Base-by-base conservation (phyloP, 805 yeast species). In the Millerago galiae region DNA sequence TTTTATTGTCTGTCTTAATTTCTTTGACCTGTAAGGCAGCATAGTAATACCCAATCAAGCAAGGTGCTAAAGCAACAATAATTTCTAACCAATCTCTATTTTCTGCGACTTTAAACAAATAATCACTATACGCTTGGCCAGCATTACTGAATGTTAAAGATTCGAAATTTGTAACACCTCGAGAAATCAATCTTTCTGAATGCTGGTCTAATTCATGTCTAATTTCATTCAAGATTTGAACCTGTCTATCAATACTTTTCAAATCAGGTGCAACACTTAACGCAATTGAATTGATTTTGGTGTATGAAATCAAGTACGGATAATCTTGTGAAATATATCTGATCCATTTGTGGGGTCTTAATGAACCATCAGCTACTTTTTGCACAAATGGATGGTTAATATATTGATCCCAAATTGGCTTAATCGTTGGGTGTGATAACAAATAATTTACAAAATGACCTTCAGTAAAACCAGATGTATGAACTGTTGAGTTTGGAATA, bases 31-130 rank as follows among this genome's bases (percentile, higher is more conserved):
- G 50, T 3, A 45, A 34, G 0, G 77, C 75, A 2, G 89, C 88
- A 12, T 48, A 17, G 37, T 73, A 68, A 29, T 73, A 74, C 1
- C 95, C 95, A 56, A 79, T 72, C 38, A 83, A 61, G 59, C 95
- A 85, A 1, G 95, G 93, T 8, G 87, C 74, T 41, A 83, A 60
- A 0, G 91, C 85, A 8, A 81, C 72, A 44, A 77, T 77, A 40
- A 83, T 71, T 36, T 79, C 84, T 26, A 80, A 58, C 75, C 81
- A 81, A 55, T 81, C 81, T 24, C 74, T 71, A 33, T 62, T 63
- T 18, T 66, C 61, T 4, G 81, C 81, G 6, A 81, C 61, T 16
- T 74, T 70, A 33, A 71, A 53, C 44, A 86, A 65, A 49, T 77
- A 83, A 31, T 81, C 68, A 28, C 83, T 74, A 58, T 86, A 86